Evolutionary conservation across 495 filamentous ascomycete genomes (phyloP), one percentile per base, ranked within the genome.

Genomic region (Wilcoxina mikolae): DNA sequence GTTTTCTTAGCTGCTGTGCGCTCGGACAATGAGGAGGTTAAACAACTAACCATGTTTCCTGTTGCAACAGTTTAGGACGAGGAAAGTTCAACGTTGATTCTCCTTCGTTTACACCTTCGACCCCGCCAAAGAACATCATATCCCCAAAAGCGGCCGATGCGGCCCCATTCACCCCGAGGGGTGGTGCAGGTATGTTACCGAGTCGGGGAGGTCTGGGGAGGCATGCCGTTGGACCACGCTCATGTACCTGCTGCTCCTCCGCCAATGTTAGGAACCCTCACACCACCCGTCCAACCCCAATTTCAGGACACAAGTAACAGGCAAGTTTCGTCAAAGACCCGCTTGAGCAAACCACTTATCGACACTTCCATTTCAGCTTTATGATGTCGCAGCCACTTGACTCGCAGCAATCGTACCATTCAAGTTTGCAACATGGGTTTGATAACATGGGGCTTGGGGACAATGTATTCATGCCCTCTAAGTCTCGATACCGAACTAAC

Each of bases 41-140:
- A n/a, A 57, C 10, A 15, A 27, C 47, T 50, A 50, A 50, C 44
- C 22, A 25, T 50, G 12, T 35, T 11, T 31, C 1, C 54, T 2
- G 4, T 41, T 22, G 43, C 35, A 53, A 63, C 24, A 48, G 60
- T 65, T 66, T 59, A 73, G 72, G 57, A 68, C 74, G 54, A 91
- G 83, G 71, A 87, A 90, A 72, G 73, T 79, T 98, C 61, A 96
- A 94, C 67, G 90, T 94, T 60, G 91, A 96, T 58, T 95, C 91
- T 11, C 91, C 93, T 12, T 83, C 90, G 39, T 98, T 98, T 60
- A 95, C 87, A 0, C 93, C 91, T 56, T 74, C 71, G 69, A 76
- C 67, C 69, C 75, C 53, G 64, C 71, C 58, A 53, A 61, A 65
- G 46, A 74, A 76, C 28, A 74, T 76, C 18, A 82, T 96, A 55